Evolutionary conservation across 2,329 filamentous ascomycete genomes (phyloP).

Genomic region (Penicillium sp.): DNA sequence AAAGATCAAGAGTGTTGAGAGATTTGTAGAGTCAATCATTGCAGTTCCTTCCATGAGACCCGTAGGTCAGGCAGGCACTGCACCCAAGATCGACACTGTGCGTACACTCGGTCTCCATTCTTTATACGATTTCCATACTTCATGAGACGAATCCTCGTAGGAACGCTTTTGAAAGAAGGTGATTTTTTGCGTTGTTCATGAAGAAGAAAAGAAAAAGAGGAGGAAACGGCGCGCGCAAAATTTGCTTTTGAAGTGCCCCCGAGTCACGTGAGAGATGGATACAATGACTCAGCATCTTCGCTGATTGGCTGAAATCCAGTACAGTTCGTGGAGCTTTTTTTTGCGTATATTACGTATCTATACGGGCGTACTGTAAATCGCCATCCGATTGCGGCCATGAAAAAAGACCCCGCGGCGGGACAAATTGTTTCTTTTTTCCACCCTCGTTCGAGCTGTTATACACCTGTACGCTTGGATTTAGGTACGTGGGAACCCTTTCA

Average conservation of each 20-base stretch:
- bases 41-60: conserved; percentile 55
- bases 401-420: conserved; percentile 26
- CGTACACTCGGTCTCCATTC: conserved; percentile 53
- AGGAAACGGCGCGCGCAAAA: conserved; percentile 20
- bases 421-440: conserved; percentile 21
- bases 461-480: conserved; percentile 19
- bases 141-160: conserved; percentile 56
- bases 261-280: conserved; percentile 17
- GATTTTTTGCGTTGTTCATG: conserved; percentile 59
- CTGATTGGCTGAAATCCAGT: neutral
- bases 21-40: conserved; percentile 59
- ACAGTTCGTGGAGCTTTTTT: neutral
- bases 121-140: conserved; percentile 60
- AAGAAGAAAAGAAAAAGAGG: conserved; percentile 38
- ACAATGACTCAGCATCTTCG: neutral
- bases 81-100: conserved; percentile 58
- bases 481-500: conserved; percentile 6
- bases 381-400: conserved; percentile 23
- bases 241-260: conserved; percentile 14
- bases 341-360: conserved; percentile 10
- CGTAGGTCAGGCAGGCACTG: conserved; percentile 51
- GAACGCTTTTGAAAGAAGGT: conserved; percentile 60
- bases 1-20: conserved; percentile 5
- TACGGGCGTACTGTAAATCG: conserved; percentile 1
- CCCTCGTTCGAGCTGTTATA: conserved; percentile 16